Evolutionary conservation across 768 basidiomycete species (phyloP).

Genomic region (Pleurotus ostreatus): DNA sequence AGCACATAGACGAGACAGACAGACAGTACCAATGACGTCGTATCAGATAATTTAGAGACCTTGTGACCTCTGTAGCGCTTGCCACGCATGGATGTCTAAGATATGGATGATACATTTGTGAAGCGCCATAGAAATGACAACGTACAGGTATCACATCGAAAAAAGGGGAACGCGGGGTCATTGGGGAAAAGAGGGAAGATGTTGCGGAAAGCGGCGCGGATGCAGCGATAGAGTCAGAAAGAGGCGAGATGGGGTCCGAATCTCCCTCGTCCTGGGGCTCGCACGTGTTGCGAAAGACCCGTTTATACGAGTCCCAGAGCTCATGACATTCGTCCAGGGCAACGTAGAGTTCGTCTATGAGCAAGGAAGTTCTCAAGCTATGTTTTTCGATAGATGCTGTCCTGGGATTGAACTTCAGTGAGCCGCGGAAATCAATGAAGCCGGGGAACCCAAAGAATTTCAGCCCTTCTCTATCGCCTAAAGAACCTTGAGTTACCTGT

Average conservation of each 20-base stretch:
- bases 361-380: constrained; percentile 43
- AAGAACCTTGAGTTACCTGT: background rate
- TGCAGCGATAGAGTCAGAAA: background rate
- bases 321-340: constrained; percentile 41
- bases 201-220: constrained; percentile 19
- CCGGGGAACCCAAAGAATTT: constrained; percentile 46
- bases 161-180: constrained; percentile 28
- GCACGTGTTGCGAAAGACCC: background rate
- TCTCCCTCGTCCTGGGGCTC: background rate
- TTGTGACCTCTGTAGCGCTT: constrained; percentile 35
- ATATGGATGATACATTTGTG: background rate
- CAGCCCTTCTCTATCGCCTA: constrained; percentile 18
- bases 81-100: constrained; percentile 44
- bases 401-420: constrained; percentile 55
- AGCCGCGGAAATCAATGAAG: constrained; percentile 38
- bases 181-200: constrained; percentile 13
- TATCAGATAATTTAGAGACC: constrained; percentile 34
- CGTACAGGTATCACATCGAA: constrained; percentile 42
- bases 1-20: background rate
- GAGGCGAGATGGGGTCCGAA: background rate
- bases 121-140: background rate
- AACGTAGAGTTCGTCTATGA: constrained; percentile 41
- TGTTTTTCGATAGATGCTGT: constrained; percentile 48
- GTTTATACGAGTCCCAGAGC: constrained; percentile 18
- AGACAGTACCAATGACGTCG: constrained; percentile 29